phyloP scores from a whole-genome alignment of 2,329 filamentous ascomycete species.

The Shiraia bambusicola region DNA sequence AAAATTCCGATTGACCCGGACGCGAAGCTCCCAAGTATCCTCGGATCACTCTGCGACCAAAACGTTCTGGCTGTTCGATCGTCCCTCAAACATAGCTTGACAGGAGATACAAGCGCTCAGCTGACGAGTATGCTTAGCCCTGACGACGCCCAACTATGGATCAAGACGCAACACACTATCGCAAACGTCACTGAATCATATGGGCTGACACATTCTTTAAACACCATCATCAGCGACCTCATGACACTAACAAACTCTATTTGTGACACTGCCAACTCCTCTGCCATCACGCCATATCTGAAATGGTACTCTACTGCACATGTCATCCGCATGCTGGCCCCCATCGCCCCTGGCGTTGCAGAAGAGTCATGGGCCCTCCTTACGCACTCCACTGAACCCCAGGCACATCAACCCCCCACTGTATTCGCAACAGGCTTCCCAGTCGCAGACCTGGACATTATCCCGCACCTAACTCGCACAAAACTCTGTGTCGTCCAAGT shows the following conservation, averaged over 20 bases:
- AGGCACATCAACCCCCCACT: constrained; percentile 8
- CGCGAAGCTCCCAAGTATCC: constrained; percentile 20
- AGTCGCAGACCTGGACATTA: constrained; percentile 49
- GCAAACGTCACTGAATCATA: constrained; percentile 67
- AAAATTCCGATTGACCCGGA: constrained; percentile 26
- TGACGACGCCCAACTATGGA: constrained; percentile 57
- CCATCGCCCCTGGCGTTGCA: constrained; percentile 75
- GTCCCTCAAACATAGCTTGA: no score
- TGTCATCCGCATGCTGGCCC: constrained; percentile 72
- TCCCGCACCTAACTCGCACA: constrained; percentile 54
- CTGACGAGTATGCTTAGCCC: constrained; percentile 13
- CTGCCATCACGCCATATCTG: constrained; percentile 48
- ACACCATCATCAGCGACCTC: constrained; percentile 80
- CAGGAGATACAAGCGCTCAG: background rate
- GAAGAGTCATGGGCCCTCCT: constrained; percentile 77
- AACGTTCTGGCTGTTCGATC: no score
- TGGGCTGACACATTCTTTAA: constrained; percentile 71
- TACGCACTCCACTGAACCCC: constrained; percentile 13
- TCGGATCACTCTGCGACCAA: constrained; percentile 10
- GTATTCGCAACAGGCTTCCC: constrained; percentile 62
- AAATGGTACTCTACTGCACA: constrained; percentile 54
- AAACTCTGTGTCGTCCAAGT: constrained; percentile 69
- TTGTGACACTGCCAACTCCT: constrained; percentile 26
- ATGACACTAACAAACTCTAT: constrained; percentile 75
- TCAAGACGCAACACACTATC: constrained; percentile 68